Evolutionary conservation across 495 filamentous ascomycete genomes (phyloP).

Genomic region (Pyronema domesticum): DNA sequence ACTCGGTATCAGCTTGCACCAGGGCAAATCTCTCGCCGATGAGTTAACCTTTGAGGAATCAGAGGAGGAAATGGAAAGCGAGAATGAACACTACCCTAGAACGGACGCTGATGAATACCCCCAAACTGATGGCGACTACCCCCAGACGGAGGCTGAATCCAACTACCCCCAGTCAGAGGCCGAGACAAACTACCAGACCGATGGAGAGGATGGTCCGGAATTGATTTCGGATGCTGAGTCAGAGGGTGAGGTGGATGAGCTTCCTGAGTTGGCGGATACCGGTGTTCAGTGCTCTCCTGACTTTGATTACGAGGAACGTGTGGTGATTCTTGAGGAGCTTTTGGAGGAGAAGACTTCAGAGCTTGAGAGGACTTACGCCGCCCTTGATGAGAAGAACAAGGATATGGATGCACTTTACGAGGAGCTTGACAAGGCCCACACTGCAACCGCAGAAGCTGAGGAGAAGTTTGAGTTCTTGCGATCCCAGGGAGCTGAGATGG

Average conservation of each 20-base stretch:
- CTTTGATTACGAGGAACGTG: slow-evolving; percentile 10
- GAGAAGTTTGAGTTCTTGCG: slow-evolving; percentile 18
- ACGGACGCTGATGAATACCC: background rate
- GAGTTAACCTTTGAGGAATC: slow-evolving; percentile 66
- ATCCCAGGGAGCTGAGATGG: slow-evolving; percentile 11
- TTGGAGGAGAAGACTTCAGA: slow-evolving; percentile 22
- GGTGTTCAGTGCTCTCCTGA: slow-evolving; percentile 20
- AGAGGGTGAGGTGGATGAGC: slow-evolving; percentile 17
- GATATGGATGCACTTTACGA: slow-evolving; percentile 16
- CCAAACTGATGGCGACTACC: background rate
- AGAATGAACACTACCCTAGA: background rate
- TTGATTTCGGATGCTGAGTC: slow-evolving; percentile 9
- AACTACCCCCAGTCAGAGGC: slow-evolving; percentile 1
- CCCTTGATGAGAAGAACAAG: slow-evolving; percentile 16
- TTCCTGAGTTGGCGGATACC: slow-evolving; percentile 19
- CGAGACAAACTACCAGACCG: slow-evolving; percentile 11
- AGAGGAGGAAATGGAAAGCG: slow-evolving; percentile 1
- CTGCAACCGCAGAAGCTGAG: slow-evolving; percentile 11
- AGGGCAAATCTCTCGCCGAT: slow-evolving; percentile 65
- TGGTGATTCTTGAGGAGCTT: slow-evolving; percentile 12
- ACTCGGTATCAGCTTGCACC: slow-evolving; percentile 44
- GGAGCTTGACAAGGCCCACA: slow-evolving; percentile 17
- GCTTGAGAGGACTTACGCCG: slow-evolving; percentile 13
- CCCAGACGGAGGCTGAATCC: slow-evolving; percentile 15
- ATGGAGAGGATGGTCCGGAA: slow-evolving; percentile 17